Percentiles rank a stretch among this genome's conserved stretches.
Conservation (phyloP, 1,284 basidiomycete genomes). For the Baeospora myosura region DNA sequence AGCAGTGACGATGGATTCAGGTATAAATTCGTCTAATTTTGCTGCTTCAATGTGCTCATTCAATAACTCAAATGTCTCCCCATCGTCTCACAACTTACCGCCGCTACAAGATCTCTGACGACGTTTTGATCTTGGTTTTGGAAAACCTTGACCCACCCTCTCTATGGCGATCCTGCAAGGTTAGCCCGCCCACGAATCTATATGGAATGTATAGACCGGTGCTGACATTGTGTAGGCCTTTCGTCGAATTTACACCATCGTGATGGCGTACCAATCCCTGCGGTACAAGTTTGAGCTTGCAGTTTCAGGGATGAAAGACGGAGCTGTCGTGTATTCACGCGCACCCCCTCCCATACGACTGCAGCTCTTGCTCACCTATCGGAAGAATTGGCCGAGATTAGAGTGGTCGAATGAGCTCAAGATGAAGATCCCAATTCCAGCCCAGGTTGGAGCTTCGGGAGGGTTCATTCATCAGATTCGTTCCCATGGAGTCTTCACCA, state of each 20-base stretch:
- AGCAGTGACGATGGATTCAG: conserved; percentile 19
- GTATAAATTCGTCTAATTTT: conserved; percentile 34
- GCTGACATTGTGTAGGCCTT: conserved; percentile 34
- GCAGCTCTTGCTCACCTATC: conserved; percentile 40
- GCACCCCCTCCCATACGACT: conserved; percentile 35
- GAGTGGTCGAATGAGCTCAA: conserved; percentile 43
- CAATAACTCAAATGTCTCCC: conserved; percentile 27
- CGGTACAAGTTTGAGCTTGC: conserved; percentile 50
- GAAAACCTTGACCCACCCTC: conserved; percentile 46
- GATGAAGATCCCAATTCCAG: conserved; percentile 34
- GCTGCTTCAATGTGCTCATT: background rate
- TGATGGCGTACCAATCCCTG: conserved; percentile 39
- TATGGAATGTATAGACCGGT: background rate
- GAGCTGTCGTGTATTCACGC: conserved; percentile 30
- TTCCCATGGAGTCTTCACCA: conserved; percentile 30
- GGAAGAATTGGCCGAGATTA: conserved; percentile 46
- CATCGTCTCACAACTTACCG: conserved; percentile 35
- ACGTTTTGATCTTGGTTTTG: conserved; percentile 45
- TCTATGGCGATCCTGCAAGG: conserved; percentile 45
- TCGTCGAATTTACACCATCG: conserved; percentile 33
- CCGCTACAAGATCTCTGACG: conserved; percentile 44
- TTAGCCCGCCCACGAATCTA: conserved; percentile 17
- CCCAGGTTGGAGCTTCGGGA: conserved; percentile 39
- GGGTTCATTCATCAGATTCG: conserved; percentile 47
- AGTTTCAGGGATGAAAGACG: conserved; percentile 47